A percentile compares a stretch with the other conserved stretches of the same genome.
These are phyloP conservation scores for Ogataea angusta DNA, from an alignment of 805 yeast genomes.

Conservation along the genomic window DNA sequence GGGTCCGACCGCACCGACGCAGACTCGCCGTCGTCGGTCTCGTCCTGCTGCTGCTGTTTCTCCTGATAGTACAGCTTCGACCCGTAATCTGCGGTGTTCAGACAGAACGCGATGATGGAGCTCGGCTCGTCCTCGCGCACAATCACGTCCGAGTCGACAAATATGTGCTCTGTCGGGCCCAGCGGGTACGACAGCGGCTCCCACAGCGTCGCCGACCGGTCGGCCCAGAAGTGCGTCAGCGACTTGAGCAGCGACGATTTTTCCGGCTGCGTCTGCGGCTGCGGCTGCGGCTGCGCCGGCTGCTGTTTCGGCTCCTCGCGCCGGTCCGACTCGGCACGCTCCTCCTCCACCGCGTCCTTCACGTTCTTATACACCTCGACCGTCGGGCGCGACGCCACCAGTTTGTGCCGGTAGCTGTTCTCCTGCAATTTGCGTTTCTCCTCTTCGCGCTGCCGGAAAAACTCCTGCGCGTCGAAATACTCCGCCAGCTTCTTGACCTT, in stretches of 20 bases:
- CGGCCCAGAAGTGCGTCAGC: constrained; percentile 93
- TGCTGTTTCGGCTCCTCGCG: constrained; percentile 18
- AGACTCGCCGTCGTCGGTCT: constrained; percentile 12
- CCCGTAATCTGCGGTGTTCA: constrained; percentile 79
- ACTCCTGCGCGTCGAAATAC: constrained; percentile 76
- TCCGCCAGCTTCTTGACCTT: constrained; percentile 65
- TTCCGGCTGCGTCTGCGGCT: constrained; percentile 41
- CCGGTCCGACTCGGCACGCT: background rate
- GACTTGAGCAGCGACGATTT: constrained; percentile 76
- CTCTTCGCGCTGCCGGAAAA: constrained; percentile 78
- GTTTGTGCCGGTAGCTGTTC: constrained; percentile 67
- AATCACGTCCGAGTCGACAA: constrained; percentile 89
- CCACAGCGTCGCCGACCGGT: constrained; percentile 93
- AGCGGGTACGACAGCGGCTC: constrained; percentile 86
- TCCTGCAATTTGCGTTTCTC: constrained; percentile 62
- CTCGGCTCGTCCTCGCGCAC: constrained; percentile 97
- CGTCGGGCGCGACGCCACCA: constrained; percentile 75
- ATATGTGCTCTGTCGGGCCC: constrained; percentile 77
- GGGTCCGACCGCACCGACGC: constrained; percentile 11
- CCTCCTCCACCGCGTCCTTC: constrained; percentile 71
- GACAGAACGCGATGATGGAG: constrained; percentile 88
- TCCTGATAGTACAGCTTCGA: constrained; percentile 37
- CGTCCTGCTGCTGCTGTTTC: constrained; percentile 22
- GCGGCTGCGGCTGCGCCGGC: constrained; percentile 5
- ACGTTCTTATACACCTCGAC: constrained; percentile 89